phyloP scores from a whole-genome alignment of 371 early-diverging fungal species.

The Furculomyces boomerangus region DNA sequence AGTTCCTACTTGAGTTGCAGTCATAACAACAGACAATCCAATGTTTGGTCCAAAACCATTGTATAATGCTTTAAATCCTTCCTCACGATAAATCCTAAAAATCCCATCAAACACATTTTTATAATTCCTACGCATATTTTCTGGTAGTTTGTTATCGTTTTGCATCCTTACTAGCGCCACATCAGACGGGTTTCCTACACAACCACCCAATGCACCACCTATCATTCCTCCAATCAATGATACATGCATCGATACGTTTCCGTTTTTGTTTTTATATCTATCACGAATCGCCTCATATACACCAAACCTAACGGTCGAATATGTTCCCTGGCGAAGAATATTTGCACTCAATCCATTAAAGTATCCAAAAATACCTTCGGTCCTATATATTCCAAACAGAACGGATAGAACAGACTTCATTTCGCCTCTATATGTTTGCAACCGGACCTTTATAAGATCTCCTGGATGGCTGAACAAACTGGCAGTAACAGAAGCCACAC shows the following conservation, averaged over 20 bases:
- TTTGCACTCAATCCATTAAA: constrained; percentile 54
- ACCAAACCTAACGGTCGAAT: constrained; percentile 62
- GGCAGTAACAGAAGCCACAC: background rate
- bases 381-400: constrained; percentile 25
- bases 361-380: constrained; percentile 27
- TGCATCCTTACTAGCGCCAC: constrained; percentile 69
- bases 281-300: constrained; percentile 49
- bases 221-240: constrained; percentile 36
- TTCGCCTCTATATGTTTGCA: constrained; percentile 47
- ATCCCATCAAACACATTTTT: constrained; percentile 59
- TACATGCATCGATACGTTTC: constrained; percentile 19
- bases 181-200: constrained; percentile 68
- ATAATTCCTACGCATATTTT: constrained; percentile 43
- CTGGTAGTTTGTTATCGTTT: constrained; percentile 53
- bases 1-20: constrained; percentile 48
- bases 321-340: constrained; percentile 50
- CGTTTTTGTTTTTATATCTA: constrained; percentile 26
- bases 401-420: constrained; percentile 24
- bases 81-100: constrained; percentile 37
- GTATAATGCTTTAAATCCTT: constrained; percentile 42
- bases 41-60: constrained; percentile 57
- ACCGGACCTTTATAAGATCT: constrained; percentile 67
- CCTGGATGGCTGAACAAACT: constrained; percentile 36
- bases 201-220: constrained; percentile 61
- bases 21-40: constrained; percentile 59